Percentiles rank a stretch among this genome's conserved stretches.
Conservation (phyloP, 1,139 yeast genomes). For the Ogataea hybrid region DNA sequence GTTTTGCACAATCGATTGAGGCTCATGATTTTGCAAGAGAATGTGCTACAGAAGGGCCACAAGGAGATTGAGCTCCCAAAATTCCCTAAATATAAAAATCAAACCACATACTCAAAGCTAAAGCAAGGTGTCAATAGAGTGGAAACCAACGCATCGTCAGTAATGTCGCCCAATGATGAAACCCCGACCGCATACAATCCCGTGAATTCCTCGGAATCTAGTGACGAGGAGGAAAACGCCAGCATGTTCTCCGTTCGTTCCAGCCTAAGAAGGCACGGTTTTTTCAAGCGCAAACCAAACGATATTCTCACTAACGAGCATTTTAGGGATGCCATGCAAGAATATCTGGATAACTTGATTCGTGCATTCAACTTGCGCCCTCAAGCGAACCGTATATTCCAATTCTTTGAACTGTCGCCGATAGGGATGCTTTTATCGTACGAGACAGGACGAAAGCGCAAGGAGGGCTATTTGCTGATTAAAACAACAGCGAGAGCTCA, state of each 20-base stretch:
- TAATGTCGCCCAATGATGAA: conserved; percentile 6
- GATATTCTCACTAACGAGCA: conserved; percentile 19
- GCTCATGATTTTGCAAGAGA: conserved; percentile 44
- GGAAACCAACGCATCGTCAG: conserved; percentile 10
- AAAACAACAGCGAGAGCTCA: conserved; percentile 82
- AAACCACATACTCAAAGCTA: conserved; percentile 1
- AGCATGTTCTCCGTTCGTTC: conserved; percentile 14
- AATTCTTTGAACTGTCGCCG: conserved; percentile 87
- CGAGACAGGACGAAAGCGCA: conserved; percentile 80
- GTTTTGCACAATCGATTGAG: conserved; percentile 68
- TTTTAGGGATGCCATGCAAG: conserved; percentile 41
- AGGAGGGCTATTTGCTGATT: conserved; percentile 81
- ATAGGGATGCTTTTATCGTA: conserved; percentile 80
- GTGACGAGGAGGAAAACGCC: conserved; percentile 2
- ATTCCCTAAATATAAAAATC: conserved; percentile 35
- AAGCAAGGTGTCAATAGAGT: conserved; percentile 3
- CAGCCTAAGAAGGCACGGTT: conserved; percentile 11
- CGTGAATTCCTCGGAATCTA: conserved; percentile 7
- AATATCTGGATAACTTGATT: conserved; percentile 63
- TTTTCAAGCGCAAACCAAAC: conserved; percentile 12
- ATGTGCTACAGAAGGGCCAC: conserved; percentile 24
- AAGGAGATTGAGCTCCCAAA: conserved; percentile 40
- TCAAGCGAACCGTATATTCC: conserved; percentile 78
- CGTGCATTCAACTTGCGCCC: conserved; percentile 64
- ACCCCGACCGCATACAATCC: conserved; percentile 1